Conservation (phyloP, 345 rosid species). For the Citrus cavaleriei region DNA sequence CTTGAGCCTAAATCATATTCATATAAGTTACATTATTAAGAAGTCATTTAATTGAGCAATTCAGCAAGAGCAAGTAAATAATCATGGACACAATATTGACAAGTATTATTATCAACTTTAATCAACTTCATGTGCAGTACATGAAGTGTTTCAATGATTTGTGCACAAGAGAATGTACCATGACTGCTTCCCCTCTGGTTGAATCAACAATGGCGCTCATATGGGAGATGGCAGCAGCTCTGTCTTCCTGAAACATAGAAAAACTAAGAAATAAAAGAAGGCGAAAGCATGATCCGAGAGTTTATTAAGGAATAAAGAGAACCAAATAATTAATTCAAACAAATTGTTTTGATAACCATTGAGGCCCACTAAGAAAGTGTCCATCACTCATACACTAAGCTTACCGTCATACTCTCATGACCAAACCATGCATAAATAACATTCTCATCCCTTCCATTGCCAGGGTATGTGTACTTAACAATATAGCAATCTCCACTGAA, state of each 20-base stretch:
- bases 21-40: neutral
- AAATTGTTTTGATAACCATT: neutral
- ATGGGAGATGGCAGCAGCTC: conserved; percentile 54
- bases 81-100: neutral
- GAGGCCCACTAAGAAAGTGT: neutral
- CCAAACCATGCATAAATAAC: conserved; percentile 79
- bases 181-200: conserved; percentile 52
- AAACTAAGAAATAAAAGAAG: conserved; percentile 9
- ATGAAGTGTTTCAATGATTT: neutral
- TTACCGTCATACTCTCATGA: conserved; percentile 53
- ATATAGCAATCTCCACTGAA: conserved; percentile 77
- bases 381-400: conserved; percentile 9
- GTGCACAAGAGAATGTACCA: conserved; percentile 46
- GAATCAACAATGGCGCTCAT: conserved; percentile 48
- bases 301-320: neutral
- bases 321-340: conserved; percentile 3
- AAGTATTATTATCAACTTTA: neutral
- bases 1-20: conserved; percentile 49
- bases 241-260: conserved; percentile 58
- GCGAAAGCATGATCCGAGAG: neutral
- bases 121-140: neutral
- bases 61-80: conserved; percentile 4
- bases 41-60: neutral
- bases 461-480: conserved; percentile 56
- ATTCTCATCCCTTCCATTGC: conserved; percentile 48